Evolutionary conservation across 192 early-diverging fungal genomes (phyloP).

Genomic region (Radiomyces spectabilis): DNA sequence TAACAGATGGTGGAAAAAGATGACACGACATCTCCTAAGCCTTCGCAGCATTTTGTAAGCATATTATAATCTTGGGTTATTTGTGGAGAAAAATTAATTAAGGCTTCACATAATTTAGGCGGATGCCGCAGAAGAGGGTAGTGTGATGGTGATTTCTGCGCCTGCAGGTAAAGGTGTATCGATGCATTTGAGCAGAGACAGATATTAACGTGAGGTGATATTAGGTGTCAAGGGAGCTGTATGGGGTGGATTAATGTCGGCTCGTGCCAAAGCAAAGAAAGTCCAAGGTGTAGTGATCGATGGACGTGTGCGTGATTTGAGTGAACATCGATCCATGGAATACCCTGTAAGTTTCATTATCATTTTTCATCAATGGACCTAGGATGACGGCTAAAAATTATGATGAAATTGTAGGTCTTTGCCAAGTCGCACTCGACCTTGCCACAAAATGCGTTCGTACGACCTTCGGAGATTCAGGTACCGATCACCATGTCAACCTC

Average conservation of each 20-base stretch:
- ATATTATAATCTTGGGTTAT: too few species aligned
- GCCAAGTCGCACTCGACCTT: conserved; percentile 42
- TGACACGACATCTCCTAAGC: conserved; percentile 32
- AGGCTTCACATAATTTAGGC: too few species aligned
- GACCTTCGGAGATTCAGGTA: conserved; percentile 34
- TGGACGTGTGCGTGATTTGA: conserved; percentile 43
- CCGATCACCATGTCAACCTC: conserved; percentile 38
- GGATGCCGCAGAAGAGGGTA: conserved; percentile 36
- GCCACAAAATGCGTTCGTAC: conserved; percentile 34
- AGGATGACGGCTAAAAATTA: too few species aligned
- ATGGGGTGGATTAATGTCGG: conserved; percentile 56
- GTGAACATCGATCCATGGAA: conserved; percentile 38
- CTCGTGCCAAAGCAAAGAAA: conserved; percentile 36
- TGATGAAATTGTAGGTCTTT: conserved; percentile 35
- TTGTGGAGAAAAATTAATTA: not conserved
- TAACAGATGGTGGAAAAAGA: conserved; percentile 37
- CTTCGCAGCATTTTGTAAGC: conserved; percentile 24
- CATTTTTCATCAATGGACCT: too few species aligned
- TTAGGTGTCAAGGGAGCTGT: conserved; percentile 41
- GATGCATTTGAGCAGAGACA: not conserved
- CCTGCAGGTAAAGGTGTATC: conserved; percentile 26
- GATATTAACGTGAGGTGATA: not conserved
- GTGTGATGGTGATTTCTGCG: conserved; percentile 44
- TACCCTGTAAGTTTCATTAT: conserved; percentile 33
- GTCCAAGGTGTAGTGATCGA: conserved; percentile 48